Base-by-base conservation (phyloP, 805 yeast genomes). In the Metschnikowia noctiluminum region DNA sequence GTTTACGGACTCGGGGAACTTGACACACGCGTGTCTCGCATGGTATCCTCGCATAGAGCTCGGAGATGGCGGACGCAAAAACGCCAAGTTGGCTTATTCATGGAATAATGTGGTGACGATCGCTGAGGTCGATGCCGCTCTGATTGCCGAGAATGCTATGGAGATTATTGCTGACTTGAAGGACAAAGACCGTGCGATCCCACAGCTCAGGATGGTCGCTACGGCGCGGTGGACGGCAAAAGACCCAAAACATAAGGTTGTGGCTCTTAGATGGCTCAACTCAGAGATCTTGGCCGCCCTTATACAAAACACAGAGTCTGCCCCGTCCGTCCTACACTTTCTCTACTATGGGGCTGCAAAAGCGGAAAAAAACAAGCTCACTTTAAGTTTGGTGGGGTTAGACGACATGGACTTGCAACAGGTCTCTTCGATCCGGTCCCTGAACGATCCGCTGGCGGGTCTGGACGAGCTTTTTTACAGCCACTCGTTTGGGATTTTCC, bases 41-140 rank as follows among this genome's bases (percentile, higher is more conserved):
- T 85, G 92, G 94, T 83, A 71, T 55, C 94, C 94, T 0, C 63
- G 71, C 45, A 63, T 68, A 53, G 38, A 38, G 16, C 12, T 35
- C 28, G 40, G 32, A 8, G 40, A 77, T 76, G 10, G 64, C 70
- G 38, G 21, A 34, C 40, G 56, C 34, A 16, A 47, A 38, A 60
- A 56, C 56, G 59, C 89, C 0, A 66, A 74, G 50, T 62, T 88
- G 38, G 91, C 87, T 0, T 87, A 83, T 54, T 73, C 87, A 35
- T 86, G 89, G 86, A 71, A 80, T n/a, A 81, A 82, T 50, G 70
- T 73, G 7, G 57, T 87, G 45, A 80, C 82, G 0, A 58, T 88
- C 1, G 54, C 84, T 8, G 85, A 83, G 46, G 63, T 84, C 2
- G 64, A 62, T 15, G 62, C 70, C 45, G 70, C 70, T 11, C 61